Conservation (phyloP, 495 filamentous ascomycete species). For the Hypoxylon perforatum region DNA sequence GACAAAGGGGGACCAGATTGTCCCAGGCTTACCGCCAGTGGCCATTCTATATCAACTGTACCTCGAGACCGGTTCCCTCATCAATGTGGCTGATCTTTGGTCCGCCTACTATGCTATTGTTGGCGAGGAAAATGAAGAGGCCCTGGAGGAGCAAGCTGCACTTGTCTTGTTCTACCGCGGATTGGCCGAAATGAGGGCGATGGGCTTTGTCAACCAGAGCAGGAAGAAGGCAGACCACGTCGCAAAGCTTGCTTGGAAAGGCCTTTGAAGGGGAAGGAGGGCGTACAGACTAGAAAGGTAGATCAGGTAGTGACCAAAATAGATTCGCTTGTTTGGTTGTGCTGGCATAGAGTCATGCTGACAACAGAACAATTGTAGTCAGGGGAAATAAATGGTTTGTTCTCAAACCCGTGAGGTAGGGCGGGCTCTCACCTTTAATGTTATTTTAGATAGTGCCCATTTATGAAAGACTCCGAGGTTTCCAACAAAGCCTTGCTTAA, state of each 20-base stretch:
- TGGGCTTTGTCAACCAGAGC: conserved; percentile 89
- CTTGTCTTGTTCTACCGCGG: conserved; percentile 83
- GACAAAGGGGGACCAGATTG: conserved; percentile 57
- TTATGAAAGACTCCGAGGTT: conserved; percentile 43
- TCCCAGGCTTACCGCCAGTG: conserved; percentile 76
- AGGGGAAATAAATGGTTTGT: conserved; percentile 24
- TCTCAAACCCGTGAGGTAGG: conserved; percentile 2
- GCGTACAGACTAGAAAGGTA: conserved; percentile 3
- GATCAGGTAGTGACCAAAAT: conserved; percentile 26
- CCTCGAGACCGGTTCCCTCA: conserved; percentile 84
- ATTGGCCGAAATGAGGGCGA: conserved; percentile 81
- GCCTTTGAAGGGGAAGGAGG: conserved; percentile 31
- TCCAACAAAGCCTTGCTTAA: conserved; percentile 36
- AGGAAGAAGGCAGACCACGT: conserved; percentile 93
- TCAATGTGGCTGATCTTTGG: conserved; percentile 93
- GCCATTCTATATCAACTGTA: conserved; percentile 92
- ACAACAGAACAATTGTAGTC: conserved; percentile 16
- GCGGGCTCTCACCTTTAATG: conserved; percentile 16
- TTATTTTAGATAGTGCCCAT: conserved; percentile 19
- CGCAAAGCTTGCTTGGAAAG: conserved; percentile 73
- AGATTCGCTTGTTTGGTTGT: conserved; percentile 23
- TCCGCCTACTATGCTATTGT: conserved; percentile 83
- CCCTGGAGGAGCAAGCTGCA: conserved; percentile 60
- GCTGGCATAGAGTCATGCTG: not conserved
- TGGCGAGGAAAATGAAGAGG: conserved; percentile 66